These are phyloP conservation scores for Dipodascus geniculatus DNA, from an alignment of 805 yeast genomes.

Conservation along the genomic window DNA sequence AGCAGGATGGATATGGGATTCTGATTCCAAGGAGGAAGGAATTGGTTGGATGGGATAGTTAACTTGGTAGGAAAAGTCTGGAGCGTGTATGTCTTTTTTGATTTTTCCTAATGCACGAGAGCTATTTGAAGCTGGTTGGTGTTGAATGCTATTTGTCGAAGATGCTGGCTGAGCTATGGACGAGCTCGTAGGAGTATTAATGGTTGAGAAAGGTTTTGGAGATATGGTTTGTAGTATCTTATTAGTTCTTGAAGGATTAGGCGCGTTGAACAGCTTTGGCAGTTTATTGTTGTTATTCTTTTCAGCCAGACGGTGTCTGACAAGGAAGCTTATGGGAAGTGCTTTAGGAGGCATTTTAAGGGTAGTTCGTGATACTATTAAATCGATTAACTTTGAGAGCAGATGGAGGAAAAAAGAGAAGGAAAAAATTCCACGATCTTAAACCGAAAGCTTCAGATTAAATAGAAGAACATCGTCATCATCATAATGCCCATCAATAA, in stretches of 20 bases:
- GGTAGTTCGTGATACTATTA: too few species aligned
- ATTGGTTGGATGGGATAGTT: neutral
- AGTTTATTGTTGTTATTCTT: neutral
- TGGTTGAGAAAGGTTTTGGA: neutral
- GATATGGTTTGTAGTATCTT: neutral
- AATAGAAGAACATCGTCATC: neutral
- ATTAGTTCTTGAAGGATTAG: neutral
- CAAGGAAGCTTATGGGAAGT: neutral
- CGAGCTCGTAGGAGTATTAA: neutral
- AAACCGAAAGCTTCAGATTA: neutral
- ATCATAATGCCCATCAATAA: too few species aligned
- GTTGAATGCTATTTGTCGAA: neutral
- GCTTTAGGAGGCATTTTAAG: neutral
- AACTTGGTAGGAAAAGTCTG: neutral
- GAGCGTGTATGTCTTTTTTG: neutral
- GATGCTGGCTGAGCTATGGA: too few species aligned
- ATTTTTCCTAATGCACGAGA: neutral
- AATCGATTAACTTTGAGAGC: neutral
- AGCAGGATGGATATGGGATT: conserved; percentile 9
- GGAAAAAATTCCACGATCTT: neutral
- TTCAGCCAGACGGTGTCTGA: neutral
- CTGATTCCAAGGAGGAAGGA: neutral
- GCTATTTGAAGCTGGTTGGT: neutral
- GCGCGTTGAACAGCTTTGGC: neutral
- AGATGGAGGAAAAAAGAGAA: neutral